Evolutionary conservation across 1,284 basidiomycete genomes (phyloP), one percentile per base, ranked within the genome.

Genomic region (Cutaneotrichosporon spelunceum): DNA sequence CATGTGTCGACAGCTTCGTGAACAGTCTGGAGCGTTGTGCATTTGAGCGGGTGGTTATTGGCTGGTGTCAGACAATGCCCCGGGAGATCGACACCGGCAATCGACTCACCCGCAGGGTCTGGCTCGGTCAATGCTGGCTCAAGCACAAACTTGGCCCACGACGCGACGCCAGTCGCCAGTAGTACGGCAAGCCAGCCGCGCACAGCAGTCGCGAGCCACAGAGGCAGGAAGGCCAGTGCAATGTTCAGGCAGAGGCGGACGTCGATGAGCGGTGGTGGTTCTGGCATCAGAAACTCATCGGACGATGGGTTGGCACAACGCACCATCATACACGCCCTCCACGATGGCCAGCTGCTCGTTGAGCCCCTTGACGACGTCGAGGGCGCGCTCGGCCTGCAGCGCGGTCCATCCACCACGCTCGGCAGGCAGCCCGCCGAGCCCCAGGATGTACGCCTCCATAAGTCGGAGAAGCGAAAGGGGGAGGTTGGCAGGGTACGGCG

Each of bases 391-490:
- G 2, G 72, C 61, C 66, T 76, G 76, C 24, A 73, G 61, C 4
- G 70, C 66, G 8, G 60, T 67, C 78, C 78, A 79, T 9, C 76
- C 76, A 19, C 72, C 72, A 14, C 67, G 59, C 3, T 68, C 68
- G 1, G 27, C 19, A 2, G 69, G 59, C 16, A 74, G 62, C 2
- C 69, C 63, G 10, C 71, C 69, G 47, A 78, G 57, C 16, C 75
- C 76, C 2, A 71, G 58, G 33, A 77, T 69, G 62, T 79, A 79
- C 44, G 68, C 69, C 56, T 79, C 78, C 61, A 78, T 72, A 7
- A 79, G 62, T 42, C 72, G 70, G 19, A 79, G 66, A 19, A 79
- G 61, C 2, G 74, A 68, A 10, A 79, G 66, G 2, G 77, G 76
- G 27, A 79, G 60, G 62, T 78, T 78, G 13, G 72, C 63, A 6